Base-by-base conservation (phyloP, 352 stramenopile species). In the Phytophthora syringae region DNA sequence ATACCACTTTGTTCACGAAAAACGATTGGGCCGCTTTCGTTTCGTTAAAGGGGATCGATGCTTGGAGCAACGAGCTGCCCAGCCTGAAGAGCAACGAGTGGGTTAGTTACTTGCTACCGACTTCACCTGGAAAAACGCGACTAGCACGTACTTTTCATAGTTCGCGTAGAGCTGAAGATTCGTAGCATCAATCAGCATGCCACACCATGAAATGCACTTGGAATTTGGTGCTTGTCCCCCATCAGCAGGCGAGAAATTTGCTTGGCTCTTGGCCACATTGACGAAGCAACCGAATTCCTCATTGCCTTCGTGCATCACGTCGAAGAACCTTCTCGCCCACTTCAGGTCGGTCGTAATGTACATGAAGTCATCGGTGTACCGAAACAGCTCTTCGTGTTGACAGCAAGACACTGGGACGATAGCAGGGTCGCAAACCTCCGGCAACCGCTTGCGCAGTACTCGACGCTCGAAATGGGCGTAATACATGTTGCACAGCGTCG, bases 341-440 rank as follows among this genome's bases (percentile, higher is more conserved):
- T 71, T 69, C 22, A 82, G 7, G 54, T 88, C 74, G 5, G 79
- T 82, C 24, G 78, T 89, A 22, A 92, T 57, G 55, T 86, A 90
- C 25, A 93, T 67, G 56, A 91, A 95, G 32, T 95, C 86, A 43
- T 95, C 86, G 0, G 82, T 93, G 63, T 92, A 93, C 10, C 86
- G 77, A 45, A 95, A 74, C 18, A 93, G 36, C 25, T 79, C 52
- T 60, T 94, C 82, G 44, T 92, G 82, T 6, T 79, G 66, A 27
- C 79, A 90, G 16, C 52, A 56, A 15, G 45, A 62, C 22, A 36
- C 32, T 55, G 36, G 49, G n/a, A 47, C 28, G 15, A 60, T 50
- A 1, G 42, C 18, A 42, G 70, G 60, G 20, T 64, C 40, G n/a
- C 54, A 62, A 7, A 59, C 42, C 44, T 74, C 53, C 1, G 76